Conservation (phyloP, 495 filamentous ascomycete genomes). For the Penicillium taxi region DNA sequence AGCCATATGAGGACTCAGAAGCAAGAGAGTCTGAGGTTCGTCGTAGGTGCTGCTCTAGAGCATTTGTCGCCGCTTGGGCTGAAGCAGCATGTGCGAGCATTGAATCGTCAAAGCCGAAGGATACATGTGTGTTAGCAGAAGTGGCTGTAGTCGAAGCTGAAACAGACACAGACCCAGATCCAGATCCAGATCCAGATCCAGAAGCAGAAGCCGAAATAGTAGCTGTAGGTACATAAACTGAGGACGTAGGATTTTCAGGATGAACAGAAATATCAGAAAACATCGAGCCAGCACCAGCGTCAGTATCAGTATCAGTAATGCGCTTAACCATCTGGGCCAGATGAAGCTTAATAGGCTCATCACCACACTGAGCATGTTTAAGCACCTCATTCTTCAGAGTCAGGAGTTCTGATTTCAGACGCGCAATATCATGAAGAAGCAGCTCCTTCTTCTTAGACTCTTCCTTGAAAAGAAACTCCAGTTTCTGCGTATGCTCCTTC, state of each 20-base stretch:
- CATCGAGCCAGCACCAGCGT: not conserved
- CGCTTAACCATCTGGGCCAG: conserved; percentile 39
- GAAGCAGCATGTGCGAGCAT: conserved; percentile 20
- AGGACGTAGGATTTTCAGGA: conserved; percentile 1
- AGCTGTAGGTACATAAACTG: not conserved
- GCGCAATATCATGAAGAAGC: conserved; percentile 53
- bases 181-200: no score
- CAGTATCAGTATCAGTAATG: conserved; percentile 23
- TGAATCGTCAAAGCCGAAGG: conserved; percentile 35
- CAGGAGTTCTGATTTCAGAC: conserved; percentile 36
- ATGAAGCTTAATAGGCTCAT: conserved; percentile 45
- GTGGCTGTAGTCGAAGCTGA: conserved; percentile 1
- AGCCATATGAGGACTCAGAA: conserved; percentile 24
- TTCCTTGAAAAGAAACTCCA: conserved; percentile 41
- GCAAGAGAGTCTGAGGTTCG: conserved; percentile 24
- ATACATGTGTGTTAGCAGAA: conserved; percentile 11
- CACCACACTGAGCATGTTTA: conserved; percentile 51
- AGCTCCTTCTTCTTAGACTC: conserved; percentile 54
- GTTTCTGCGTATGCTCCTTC: conserved; percentile 60
- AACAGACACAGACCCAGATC: not conserved
- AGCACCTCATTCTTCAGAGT: conserved; percentile 51
- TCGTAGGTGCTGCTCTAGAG: conserved; percentile 25
- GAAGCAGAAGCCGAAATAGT: conserved; percentile 1
- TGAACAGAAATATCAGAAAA: conserved; percentile 1
- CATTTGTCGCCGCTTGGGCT: conserved; percentile 8